Evolutionary conservation across 768 basidiomycete species (phyloP).

Genomic region (Amanita subjunquillea): DNA sequence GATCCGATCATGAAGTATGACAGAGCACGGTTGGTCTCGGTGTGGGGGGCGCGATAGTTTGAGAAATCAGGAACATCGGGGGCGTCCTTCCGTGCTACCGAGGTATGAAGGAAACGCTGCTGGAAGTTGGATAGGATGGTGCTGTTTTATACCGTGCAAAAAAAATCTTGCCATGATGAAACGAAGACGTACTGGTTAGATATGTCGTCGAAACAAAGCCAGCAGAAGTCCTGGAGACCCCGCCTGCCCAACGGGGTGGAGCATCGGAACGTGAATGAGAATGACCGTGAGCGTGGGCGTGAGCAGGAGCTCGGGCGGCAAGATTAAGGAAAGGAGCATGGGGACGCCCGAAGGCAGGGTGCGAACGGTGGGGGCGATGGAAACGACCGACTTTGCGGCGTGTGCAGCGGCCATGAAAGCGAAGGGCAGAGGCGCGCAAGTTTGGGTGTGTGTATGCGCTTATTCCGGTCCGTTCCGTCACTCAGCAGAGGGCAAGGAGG

Average conservation of each 20-base stretch:
- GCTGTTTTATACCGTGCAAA: conserved; percentile 16
- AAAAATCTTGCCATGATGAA: conserved; percentile 5
- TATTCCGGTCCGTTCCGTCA: conserved; percentile 31
- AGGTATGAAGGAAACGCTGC: conserved; percentile 71
- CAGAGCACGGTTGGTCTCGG: conserved; percentile 59
- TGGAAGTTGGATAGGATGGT: conserved; percentile 44
- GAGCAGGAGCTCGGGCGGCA: conserved; percentile 49
- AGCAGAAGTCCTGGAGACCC: conserved; percentile 36
- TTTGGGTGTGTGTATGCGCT: conserved; percentile 16
- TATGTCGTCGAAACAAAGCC: conserved; percentile 60
- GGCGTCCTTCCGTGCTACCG: conserved; percentile 54
- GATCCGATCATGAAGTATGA: conserved; percentile 90
- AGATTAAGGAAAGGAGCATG: conserved; percentile 67
- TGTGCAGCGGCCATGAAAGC: conserved; percentile 56
- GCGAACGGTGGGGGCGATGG: conserved; percentile 73
- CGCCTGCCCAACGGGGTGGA: conserved; percentile 55
- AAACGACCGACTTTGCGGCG: conserved; percentile 65
- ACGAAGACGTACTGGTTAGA: conserved; percentile 40
- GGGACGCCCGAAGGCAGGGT: conserved; percentile 76
- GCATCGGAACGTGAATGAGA: conserved; percentile 47
- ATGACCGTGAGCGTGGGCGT: conserved; percentile 53
- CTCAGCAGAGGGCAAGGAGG: too few relatives aligned
- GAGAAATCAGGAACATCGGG: conserved; percentile 87
- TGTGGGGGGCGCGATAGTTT: conserved; percentile 63
- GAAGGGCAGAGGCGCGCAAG: not conserved